Evolutionary conservation across 805 yeast species (phyloP), one percentile per base, ranked within the genome.

Genomic region (Kazachstania bromeliacearum): DNA sequence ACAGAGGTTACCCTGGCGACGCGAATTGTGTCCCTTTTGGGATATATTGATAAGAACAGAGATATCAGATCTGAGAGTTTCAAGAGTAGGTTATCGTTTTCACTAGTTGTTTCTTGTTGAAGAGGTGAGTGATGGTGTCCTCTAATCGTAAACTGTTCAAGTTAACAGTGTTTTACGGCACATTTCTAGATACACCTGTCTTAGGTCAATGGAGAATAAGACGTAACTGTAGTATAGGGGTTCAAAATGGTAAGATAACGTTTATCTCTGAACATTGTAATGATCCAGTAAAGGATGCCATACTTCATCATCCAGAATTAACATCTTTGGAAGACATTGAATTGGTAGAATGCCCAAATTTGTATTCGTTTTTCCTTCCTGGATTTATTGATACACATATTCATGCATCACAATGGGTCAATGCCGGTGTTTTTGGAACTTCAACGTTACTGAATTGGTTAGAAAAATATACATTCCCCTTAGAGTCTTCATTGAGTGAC

Each of bases 401-500:
- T 32, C 94, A 83, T 57, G 92, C 94, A 2, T 77, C 94, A 2
- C 94, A 83, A 57, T 83, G 73, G 49, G 92, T 92, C 9, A 83
- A 83, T 54, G 66, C 69, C 33, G 92, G 94, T 8, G 75, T 92
- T 18, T 89, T 94, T 43, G 88, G 94, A 18, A 79, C 79, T 40
- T 67, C 85, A 2, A 89, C 95, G 2, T 65, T 92, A 29, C 63
- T 92, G 38, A 94, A 89, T 45, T 92, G 98, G 98, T 68, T 92
- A 32, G 71, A 75, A 18, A 75, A 71, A 16, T 87, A 85, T 56
- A 92, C 98, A 0, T 92, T 88, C 66, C 94, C 96, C 1, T 59
- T 88, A 38, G 98, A 92, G 59, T 65, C 82, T 6, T 68, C 82
- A 4, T 70, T 85, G 42, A 62, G 59, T 14, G 73, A 79, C 43